These are phyloP conservation scores for Crithidia bombi DNA, from an alignment of 208 protist genomes.

Conservation along the genomic window DNA sequence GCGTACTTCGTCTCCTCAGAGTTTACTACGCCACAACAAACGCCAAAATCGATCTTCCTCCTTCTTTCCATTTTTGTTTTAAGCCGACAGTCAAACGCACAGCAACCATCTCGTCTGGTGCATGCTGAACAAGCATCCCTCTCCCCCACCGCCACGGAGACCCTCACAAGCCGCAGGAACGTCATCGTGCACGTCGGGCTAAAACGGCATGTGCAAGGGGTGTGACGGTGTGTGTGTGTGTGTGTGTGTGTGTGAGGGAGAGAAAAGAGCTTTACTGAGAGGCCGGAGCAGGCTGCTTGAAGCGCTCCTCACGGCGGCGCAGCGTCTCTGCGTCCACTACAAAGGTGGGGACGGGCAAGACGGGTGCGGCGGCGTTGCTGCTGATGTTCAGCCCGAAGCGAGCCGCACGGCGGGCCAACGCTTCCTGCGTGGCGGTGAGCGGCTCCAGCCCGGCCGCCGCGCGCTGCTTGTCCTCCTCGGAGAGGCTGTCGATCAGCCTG, in stretches of 20 bases:
- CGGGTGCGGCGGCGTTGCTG: slow-evolving; percentile 29
- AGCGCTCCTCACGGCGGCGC: slow-evolving; percentile 62
- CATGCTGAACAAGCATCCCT: no score
- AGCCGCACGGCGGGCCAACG: slow-evolving; percentile 63
- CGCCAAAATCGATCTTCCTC: no score
- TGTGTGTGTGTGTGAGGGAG: background rate
- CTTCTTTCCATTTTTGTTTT: no score
- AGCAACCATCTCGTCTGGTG: no score
- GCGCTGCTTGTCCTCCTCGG: slow-evolving; percentile 58
- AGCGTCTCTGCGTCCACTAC: slow-evolving; percentile 69
- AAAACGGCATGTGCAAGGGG: no score
- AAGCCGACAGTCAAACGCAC: no score
- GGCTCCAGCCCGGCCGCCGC: slow-evolving; percentile 67
- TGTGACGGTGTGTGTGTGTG: background rate
- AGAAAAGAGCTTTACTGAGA: slow-evolving; percentile 1
- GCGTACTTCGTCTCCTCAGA: no score
- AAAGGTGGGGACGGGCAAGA: slow-evolving; percentile 33
- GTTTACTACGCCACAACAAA: no score
- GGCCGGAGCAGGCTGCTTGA: slow-evolving; percentile 36
- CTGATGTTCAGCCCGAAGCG: slow-evolving; percentile 64
- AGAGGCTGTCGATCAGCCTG: slow-evolving; percentile 49
- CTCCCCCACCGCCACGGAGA: no score
- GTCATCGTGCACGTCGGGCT: no score
- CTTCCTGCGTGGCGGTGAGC: slow-evolving; percentile 61
- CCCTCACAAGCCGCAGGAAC: no score